Percentiles rank a stretch among this genome's conserved stretches.
Evolutionary conservation across 2,329 filamentous ascomycete species (phyloP).

Genomic region (Aschersonia sp.): DNA sequence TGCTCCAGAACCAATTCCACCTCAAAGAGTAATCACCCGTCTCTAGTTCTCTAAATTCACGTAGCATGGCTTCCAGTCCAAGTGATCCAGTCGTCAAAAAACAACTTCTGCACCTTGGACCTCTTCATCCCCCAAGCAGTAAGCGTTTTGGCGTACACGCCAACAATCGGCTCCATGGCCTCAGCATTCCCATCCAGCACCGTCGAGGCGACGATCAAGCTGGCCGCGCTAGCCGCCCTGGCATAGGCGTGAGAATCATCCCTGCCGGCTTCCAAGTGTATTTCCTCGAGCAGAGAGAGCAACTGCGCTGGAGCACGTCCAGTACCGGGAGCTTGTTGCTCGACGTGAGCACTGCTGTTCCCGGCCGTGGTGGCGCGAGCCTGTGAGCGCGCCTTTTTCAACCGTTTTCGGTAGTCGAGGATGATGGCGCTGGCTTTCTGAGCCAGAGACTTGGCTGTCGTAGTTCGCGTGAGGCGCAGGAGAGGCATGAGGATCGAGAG

Average conservation of each 20-base stretch:
- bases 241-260: constrained; percentile 57
- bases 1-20: neutral
- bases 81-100: constrained; percentile 62
- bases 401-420: constrained; percentile 52
- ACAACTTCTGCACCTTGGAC: constrained; percentile 45
- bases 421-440: constrained; percentile 62
- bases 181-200: constrained; percentile 40
- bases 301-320: constrained; percentile 12
- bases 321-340: too few relatives aligned
- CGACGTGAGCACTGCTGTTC: constrained; percentile 12
- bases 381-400: constrained; percentile 39
- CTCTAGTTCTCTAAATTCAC: neutral
- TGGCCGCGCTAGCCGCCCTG: constrained; percentile 59
- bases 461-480: constrained; percentile 62
- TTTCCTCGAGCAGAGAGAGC: constrained; percentile 43
- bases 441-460: constrained; percentile 59
- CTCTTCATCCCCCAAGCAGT: constrained; percentile 40
- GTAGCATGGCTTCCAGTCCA: constrained; percentile 45
- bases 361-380: constrained; percentile 8
- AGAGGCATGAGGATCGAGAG: constrained; percentile 63
- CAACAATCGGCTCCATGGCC: constrained; percentile 39
- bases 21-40: neutral
- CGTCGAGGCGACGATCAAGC: constrained; percentile 50
- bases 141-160: constrained; percentile 50
- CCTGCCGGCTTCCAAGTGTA: constrained; percentile 54